Evolutionary conservation across 768 basidiomycete species (phyloP), one percentile per base, ranked within the genome.

Genomic region (Kwoniella sp.): DNA sequence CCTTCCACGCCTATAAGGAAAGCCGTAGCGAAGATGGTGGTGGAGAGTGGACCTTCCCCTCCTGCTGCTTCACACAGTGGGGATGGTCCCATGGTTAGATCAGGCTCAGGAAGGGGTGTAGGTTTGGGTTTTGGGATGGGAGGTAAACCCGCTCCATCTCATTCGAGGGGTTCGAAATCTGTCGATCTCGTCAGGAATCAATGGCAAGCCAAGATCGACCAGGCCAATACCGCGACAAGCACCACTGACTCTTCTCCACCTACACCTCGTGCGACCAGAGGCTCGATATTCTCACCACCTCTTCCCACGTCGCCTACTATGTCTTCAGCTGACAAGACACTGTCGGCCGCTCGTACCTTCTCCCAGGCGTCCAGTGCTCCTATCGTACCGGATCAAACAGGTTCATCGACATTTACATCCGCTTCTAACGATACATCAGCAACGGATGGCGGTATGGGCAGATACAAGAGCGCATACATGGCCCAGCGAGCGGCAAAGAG

Each of bases 151-250:
- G 50, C 40, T 22, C 58, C 54, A 30, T 56, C 53, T 29, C 67
- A 68, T 58, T 51, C 53, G 2, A 60, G 56, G 26, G 25, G 47
- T 15, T 57, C 47, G 30, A 68, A 64, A 48, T 71, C 71, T 5
- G 72, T 76, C 27, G 72, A 73, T 51, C 60, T 71, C 19, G 74
- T 73, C n/a, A 49, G 74, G 24, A 62, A 64, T 21, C 65, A 72
- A 59, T 76, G 74, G 74, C 69, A 76, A 55, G 68, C 72, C 3
- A 72, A 70, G 60, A 74, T 74, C 46, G 50, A 52, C 24, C 53
- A 40, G 48, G 6, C 49, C n/a, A 54, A 52, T 37, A 58, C 40
- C 24, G 53, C 19, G 4, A 29, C 29, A 2, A 17, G 7, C 19
- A 22, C 30, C 13, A 58, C 36, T 21, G 65, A 49, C 17, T 29